phyloP scores from a whole-genome alignment of 2,329 filamentous ascomycete genomes.

The Ambrosiella cleistominuta region DNA sequence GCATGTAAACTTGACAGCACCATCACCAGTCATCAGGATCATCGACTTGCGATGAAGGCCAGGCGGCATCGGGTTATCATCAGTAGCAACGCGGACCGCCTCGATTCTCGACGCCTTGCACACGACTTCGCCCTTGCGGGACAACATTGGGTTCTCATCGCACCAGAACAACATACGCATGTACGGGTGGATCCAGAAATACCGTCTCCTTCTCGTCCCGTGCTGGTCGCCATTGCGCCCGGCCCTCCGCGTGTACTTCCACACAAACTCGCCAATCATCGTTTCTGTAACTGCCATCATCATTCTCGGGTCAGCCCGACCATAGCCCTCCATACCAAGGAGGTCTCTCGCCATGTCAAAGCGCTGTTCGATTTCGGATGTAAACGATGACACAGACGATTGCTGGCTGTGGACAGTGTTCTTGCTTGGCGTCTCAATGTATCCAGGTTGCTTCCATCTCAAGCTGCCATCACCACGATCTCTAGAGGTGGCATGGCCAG shows the following conservation, averaged over 20 bases:
- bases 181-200: constrained; percentile 99
- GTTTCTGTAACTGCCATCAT: constrained; percentile 98
- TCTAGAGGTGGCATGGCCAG: constrained; percentile 27
- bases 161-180: constrained; percentile 96
- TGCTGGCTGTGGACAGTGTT: constrained; percentile 33
- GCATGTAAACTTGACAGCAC: constrained; percentile 84
- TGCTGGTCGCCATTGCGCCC: constrained; percentile 70
- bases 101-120: constrained; percentile 89
- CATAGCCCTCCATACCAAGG: constrained; percentile 34
- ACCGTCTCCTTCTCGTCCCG: constrained; percentile 74
- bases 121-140: constrained; percentile 56
- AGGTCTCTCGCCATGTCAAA: constrained; percentile 57
- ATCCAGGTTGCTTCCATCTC: background rate
- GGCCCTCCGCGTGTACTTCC: constrained; percentile 95
- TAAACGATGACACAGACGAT: constrained; percentile 77
- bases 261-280: constrained; percentile 97
- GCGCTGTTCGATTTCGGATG: constrained; percentile 76
- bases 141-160: constrained; percentile 65
- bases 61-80: constrained; percentile 89
- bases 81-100: constrained; percentile 74
- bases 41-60: constrained; percentile 89
- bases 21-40: constrained; percentile 73
- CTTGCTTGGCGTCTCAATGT: constrained; percentile 11
- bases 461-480: constrained; percentile 4
- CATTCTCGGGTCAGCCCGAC: constrained; percentile 74